Evolutionary conservation across 1,139 yeast species (phyloP).

Genomic region (Taphrina betulina): DNA sequence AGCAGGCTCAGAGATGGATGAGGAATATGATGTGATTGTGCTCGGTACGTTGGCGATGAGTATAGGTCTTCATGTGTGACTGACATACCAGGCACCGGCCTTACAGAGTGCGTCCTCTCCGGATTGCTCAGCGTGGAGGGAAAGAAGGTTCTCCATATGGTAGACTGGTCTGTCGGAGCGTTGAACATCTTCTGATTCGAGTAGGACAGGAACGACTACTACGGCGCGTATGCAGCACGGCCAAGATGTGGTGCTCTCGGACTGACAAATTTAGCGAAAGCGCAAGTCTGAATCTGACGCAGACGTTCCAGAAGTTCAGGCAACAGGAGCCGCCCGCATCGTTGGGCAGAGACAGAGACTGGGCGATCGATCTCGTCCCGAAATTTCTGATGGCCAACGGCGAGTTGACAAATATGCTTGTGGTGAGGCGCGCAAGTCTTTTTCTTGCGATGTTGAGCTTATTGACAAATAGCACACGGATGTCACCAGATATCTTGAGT

Average conservation of each 20-base stretch:
- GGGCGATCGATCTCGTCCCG: conserved; percentile 97
- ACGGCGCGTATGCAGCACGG: conserved; percentile 58
- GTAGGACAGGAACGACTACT: conserved; percentile 85
- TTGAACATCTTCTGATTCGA: neutral
- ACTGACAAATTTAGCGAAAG: conserved; percentile 49
- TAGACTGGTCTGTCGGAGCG: no score
- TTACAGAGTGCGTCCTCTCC: conserved; percentile 93
- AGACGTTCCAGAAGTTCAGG: conserved; percentile 50
- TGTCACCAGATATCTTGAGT: conserved; percentile 92
- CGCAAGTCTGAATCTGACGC: conserved; percentile 62
- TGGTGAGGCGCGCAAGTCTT: conserved; percentile 10
- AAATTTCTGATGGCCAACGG: conserved; percentile 98
- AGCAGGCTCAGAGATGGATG: conserved; percentile 86
- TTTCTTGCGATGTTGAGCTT: no score
- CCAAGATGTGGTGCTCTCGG: neutral
- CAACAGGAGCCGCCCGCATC: conserved; percentile 62
- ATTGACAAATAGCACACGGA: conserved; percentile 61
- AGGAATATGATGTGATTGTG: conserved; percentile 89
- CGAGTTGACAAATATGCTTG: conserved; percentile 85
- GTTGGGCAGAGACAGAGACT: conserved; percentile 90
- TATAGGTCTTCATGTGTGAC: no score
- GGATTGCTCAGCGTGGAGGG: conserved; percentile 95
- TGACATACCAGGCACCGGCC: conserved; percentile 56
- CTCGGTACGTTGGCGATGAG: conserved; percentile 58
- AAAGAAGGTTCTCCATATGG: conserved; percentile 87